Evolutionary conservation across 768 basidiomycete genomes (phyloP).

Genomic region (Panellus pusillus): DNA sequence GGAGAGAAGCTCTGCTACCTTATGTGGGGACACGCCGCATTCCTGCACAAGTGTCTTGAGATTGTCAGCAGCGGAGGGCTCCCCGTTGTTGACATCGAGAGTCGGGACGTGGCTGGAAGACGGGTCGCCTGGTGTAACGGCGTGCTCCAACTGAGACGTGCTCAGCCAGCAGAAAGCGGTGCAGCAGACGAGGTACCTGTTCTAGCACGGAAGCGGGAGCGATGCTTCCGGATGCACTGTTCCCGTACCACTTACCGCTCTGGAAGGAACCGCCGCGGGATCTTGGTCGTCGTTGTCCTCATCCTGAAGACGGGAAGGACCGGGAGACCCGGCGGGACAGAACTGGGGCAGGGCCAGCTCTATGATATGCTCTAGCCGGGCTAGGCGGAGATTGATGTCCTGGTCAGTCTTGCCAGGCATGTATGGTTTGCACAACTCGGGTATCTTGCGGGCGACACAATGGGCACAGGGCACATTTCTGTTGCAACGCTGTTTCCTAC

Average conservation of each 20-base stretch:
- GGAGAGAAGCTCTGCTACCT: slow-evolving; percentile 84
- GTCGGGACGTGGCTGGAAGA: background rate
- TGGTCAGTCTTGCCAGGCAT: slow-evolving; percentile 86
- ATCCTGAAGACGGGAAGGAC: slow-evolving; percentile 50
- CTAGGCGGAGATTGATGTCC: slow-evolving; percentile 71
- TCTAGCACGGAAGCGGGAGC: slow-evolving; percentile 78
- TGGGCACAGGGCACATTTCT: slow-evolving; percentile 34
- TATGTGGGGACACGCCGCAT: slow-evolving; percentile 89
- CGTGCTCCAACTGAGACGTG: slow-evolving; percentile 49
- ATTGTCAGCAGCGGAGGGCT: slow-evolving; percentile 73
- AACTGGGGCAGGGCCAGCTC: slow-evolving; percentile 80
- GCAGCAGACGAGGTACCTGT: slow-evolving; percentile 33
- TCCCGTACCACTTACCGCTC: slow-evolving; percentile 85
- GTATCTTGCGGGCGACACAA: slow-evolving; percentile 85
- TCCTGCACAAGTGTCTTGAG: slow-evolving; percentile 85
- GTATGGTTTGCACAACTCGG: slow-evolving; percentile 85
- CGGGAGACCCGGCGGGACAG: slow-evolving; percentile 44
- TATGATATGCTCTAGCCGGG: slow-evolving; percentile 78
- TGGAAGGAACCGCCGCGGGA: slow-evolving; percentile 72
- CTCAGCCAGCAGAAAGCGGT: slow-evolving; percentile 5
- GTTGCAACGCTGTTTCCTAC: slow-evolving; percentile 87
- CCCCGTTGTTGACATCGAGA: slow-evolving; percentile 43
- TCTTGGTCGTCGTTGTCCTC: slow-evolving; percentile 79
- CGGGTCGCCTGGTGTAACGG: slow-evolving; percentile 39
- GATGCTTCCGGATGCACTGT: slow-evolving; percentile 80